These are phyloP conservation scores for Tagetes patula DNA, from an alignment of 129 eudicot species.

Conservation along the genomic window DNA sequence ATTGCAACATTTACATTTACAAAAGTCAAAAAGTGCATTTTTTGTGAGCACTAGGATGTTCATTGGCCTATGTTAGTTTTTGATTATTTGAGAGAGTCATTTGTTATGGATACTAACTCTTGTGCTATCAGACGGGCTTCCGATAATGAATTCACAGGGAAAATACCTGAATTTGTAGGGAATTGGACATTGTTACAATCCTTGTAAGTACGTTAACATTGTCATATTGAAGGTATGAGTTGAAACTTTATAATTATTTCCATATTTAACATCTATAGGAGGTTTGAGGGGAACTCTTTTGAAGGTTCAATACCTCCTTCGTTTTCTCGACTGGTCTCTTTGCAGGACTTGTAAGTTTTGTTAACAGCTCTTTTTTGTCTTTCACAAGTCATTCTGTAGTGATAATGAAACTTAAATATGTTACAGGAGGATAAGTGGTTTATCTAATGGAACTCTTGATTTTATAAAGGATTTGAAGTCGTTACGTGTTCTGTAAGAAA, in stretches of 20 bases:
- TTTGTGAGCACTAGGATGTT: too few relatives aligned
- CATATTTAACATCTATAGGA: constrained; percentile 42
- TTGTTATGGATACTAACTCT: not conserved
- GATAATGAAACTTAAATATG: not conserved
- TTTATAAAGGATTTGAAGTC: constrained; percentile 54
- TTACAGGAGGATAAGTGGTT: constrained; percentile 75
- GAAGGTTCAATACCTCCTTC: constrained; percentile 78
- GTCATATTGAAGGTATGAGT: constrained; percentile 3
- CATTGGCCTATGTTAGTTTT: too few relatives aligned
- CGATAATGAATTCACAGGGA: constrained; percentile 60
- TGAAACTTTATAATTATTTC: not conserved
- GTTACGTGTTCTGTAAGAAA: constrained; percentile 54
- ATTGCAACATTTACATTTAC: not conserved
- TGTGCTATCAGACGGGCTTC: constrained; percentile 58
- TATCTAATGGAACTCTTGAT: constrained; percentile 71
- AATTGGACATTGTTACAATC: constrained; percentile 51
- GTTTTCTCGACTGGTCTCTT: constrained; percentile 51
- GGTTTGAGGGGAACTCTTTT: constrained; percentile 78
- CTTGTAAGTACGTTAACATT: constrained; percentile 35
- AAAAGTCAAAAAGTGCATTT: too few relatives aligned
- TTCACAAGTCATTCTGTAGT: constrained; percentile 2
- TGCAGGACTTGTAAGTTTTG: constrained; percentile 60
- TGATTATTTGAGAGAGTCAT: not conserved
- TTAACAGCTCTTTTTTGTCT: not conserved
- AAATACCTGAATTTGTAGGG: constrained; percentile 74